Percentiles rank a stretch among this genome's conserved stretches.
phyloP scores from a whole-genome alignment of 345 rosid genomes.

The Aurinia saxatilis region DNA sequence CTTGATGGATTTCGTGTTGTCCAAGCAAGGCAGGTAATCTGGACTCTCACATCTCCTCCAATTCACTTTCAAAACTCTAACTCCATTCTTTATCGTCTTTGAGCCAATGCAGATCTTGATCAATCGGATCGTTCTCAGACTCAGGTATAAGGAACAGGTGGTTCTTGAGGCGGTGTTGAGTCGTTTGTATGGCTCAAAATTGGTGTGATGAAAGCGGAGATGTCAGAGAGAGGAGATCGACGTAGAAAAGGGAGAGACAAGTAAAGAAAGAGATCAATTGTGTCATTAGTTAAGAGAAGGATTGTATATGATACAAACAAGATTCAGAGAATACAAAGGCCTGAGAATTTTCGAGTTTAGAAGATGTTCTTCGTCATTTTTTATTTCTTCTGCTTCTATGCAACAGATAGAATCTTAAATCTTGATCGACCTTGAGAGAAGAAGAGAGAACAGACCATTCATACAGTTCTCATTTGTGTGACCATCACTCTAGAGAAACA shows the following conservation, averaged over 20 bases:
- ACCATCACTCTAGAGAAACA: too few relatives aligned
- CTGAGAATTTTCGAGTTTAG: constrained; percentile 21
- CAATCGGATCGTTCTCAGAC: not conserved
- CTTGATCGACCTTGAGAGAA: constrained; percentile 21
- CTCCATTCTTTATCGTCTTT: constrained; percentile 6
- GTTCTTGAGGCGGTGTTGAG: not conserved
- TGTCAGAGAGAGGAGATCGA: constrained; percentile 26
- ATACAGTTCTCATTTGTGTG: too few relatives aligned
- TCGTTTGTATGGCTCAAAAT: not conserved
- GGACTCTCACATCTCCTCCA: constrained; percentile 49
- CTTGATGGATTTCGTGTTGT: constrained; percentile 59
- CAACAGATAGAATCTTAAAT: not conserved
- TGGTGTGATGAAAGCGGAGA: constrained; percentile 12
- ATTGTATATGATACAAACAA: constrained; percentile 38
- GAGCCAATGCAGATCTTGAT: constrained; percentile 6
- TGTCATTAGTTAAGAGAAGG: constrained; percentile 33
- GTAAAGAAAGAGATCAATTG: constrained; percentile 29
- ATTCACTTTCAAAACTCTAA: constrained; percentile 17
- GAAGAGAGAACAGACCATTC: too few relatives aligned
- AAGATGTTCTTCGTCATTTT: constrained; percentile 31
- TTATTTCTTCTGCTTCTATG: not conserved
- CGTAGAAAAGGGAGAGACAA: constrained; percentile 37
- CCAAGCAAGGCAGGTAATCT: constrained; percentile 82
- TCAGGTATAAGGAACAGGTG: constrained; percentile 10
- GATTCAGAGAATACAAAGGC: constrained; percentile 35